Percentiles rank a stretch among this genome's conserved stretches.
Evolutionary conservation across 2,329 filamentous ascomycete genomes (phyloP).

Genomic region (Sclerotinia sclerotiorum): DNA sequence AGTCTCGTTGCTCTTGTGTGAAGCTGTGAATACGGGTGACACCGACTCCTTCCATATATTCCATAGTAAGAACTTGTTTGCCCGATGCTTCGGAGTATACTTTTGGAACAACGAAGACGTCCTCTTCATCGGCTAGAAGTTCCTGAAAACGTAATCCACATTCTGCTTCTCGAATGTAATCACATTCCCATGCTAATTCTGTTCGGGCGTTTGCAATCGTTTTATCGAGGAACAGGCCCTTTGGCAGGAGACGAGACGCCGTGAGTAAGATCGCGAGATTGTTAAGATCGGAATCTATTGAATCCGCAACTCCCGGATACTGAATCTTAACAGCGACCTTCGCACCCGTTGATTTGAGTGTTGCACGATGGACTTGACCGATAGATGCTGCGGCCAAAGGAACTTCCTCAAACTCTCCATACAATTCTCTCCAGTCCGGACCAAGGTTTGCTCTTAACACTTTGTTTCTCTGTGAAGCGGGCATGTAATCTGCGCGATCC

Average conservation of each 20-base stretch:
- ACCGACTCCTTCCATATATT: constrained; percentile 81
- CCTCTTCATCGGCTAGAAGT: constrained; percentile 71
- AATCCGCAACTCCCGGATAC: constrained; percentile 92
- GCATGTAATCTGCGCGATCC: constrained; percentile 98
- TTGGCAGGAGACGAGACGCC: constrained; percentile 84
- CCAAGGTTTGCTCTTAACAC: constrained; percentile 81
- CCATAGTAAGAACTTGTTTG: constrained; percentile 86
- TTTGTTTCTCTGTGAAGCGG: constrained; percentile 83
- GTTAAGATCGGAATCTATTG: constrained; percentile 93
- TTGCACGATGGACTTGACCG: constrained; percentile 88
- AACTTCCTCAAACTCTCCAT: constrained; percentile 80
- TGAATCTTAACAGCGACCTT: constrained; percentile 94
- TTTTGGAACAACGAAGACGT: constrained; percentile 76
- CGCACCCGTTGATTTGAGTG: constrained; percentile 70
- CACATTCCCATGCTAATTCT: constrained; percentile 95
- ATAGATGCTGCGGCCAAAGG: constrained; percentile 96
- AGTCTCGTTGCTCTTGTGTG: constrained; percentile 82
- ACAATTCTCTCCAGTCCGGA: constrained; percentile 79
- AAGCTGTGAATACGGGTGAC: constrained; percentile 79
- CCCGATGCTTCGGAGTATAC: constrained; percentile 79
- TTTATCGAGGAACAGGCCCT: constrained; percentile 91
- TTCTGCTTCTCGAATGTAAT: constrained; percentile 85
- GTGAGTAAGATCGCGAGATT: constrained; percentile 89
- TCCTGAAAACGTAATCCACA: constrained; percentile 74
- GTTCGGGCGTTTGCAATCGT: constrained; percentile 93